phyloP scores from a whole-genome alignment of 768 basidiomycete genomes.

The Tulasnella sp. region DNA sequence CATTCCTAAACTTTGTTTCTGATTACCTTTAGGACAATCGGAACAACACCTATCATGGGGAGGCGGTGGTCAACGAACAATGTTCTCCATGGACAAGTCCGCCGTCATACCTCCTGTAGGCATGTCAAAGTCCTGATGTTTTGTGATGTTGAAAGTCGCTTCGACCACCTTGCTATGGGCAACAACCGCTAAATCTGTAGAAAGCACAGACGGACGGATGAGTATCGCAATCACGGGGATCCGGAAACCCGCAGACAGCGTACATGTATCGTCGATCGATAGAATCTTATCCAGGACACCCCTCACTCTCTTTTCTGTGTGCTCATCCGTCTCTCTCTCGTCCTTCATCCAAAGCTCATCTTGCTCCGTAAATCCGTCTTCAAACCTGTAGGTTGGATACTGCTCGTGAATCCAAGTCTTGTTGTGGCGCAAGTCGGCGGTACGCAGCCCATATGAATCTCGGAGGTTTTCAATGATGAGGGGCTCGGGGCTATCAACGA shows the following conservation, averaged over 20 bases:
- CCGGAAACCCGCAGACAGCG: not conserved
- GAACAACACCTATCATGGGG: not conserved
- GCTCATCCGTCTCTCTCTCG: conserved; percentile 50
- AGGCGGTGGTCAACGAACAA: not conserved
- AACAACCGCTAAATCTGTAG: conserved; percentile 64
- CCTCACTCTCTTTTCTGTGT: conserved; percentile 49
- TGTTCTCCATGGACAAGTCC: not conserved
- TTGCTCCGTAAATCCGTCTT: conserved; percentile 57
- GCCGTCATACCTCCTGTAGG: conserved; percentile 59
- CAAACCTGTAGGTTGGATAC: conserved; percentile 55
- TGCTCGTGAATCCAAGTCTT: conserved; percentile 47
- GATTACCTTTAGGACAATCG: conserved; percentile 1
- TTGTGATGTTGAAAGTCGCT: conserved; percentile 51
- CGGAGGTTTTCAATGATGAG: conserved; percentile 61
- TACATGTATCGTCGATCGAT: conserved; percentile 30
- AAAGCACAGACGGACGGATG: too few relatives aligned
- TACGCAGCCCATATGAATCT: conserved; percentile 64
- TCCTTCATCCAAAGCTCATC: conserved; percentile 59
- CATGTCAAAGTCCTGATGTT: conserved; percentile 46
- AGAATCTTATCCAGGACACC: conserved; percentile 54
- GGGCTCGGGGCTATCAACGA: conserved; percentile 34
- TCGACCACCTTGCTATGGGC: conserved; percentile 62
- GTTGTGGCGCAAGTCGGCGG: conserved; percentile 61
- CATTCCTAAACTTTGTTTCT: not conserved
- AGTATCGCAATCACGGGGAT: not conserved